Evolutionary conservation across 768 basidiomycete species (phyloP), one percentile per base, ranked within the genome.

Genomic region (Amanita muscaria): DNA sequence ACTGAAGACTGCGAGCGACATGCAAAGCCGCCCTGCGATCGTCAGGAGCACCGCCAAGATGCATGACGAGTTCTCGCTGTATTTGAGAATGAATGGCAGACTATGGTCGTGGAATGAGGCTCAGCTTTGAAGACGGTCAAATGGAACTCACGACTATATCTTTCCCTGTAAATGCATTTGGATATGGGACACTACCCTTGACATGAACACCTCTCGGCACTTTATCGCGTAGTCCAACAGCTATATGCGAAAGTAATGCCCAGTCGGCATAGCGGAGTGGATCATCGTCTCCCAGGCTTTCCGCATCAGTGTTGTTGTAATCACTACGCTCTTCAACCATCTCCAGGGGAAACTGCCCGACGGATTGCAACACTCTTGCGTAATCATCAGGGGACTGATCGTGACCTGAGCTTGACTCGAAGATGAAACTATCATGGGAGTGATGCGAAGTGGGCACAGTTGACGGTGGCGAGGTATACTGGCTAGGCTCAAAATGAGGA

Each of bases 181-280:
- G 86, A 59, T 94, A 94, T 2, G 88, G 85, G 32, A 97, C 88
- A 44, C 90, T 87, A 5, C 89, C 90, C 65, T 97, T 96, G 49
- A 89, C 85, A 54, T 96, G 93, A 5, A 76, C 79, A 5, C 80
- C 82, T 44, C 88, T 73, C 3, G 87, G 88, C 2, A 98, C 88
- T 58, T 88, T 86, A 64, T 98, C 93, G 44, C 85, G 75, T 46
- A 98, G 64, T 58, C 88, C 82, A 27, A 93, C 83, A 1, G 91
- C 92, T 37, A 96, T 76, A 59, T 99, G 85, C 24, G 82, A 85
- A 46, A 98, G 69, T 34, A 96, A 66, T 12, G 88, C 79, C 42
- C 88, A 86, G 59, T 94, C 92, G 60, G 97, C 81, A 56, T 90
- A 96, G 12, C 81, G 75, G 47, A 71, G 75, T 40, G 76, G 76